Conservation (phyloP, 331 rosid genomes). For the Acacia concinna region DNA sequence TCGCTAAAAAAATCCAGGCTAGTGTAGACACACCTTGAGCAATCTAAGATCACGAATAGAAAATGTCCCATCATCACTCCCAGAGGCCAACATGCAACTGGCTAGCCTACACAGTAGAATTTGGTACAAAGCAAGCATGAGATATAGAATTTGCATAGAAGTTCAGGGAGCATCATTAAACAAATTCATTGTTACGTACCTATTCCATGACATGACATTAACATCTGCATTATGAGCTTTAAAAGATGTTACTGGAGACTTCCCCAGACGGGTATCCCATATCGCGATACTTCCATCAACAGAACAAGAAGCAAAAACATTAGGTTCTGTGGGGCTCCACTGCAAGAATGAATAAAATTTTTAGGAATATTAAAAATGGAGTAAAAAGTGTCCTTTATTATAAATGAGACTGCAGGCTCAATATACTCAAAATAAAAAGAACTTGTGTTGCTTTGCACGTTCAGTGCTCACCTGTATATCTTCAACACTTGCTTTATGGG, state of each 20-base stretch:
- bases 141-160: conserved; percentile 10
- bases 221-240: conserved; percentile 93
- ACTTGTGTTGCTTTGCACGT: conserved; percentile 27
- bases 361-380: conserved; percentile 21
- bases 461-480: conserved; percentile 72
- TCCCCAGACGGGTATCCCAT: conserved; percentile 85
- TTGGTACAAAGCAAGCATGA: not conserved
- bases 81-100: conserved; percentile 86
- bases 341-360: conserved; percentile 42
- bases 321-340: conserved; percentile 93
- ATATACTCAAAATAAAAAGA: conserved; percentile 29
- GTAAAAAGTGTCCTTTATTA: conserved; percentile 1
- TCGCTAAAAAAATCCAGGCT: not conserved
- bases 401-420: not conserved
- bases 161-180: not conserved
- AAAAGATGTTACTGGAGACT: conserved; percentile 69
- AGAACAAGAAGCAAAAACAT: conserved; percentile 86
- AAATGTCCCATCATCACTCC: conserved; percentile 85
- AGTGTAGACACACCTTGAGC: conserved; percentile 67
- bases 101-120: conserved; percentile 63
- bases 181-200: conserved; percentile 45
- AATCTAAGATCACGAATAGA: conserved; percentile 84
- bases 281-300: conserved; percentile 79
- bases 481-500: conserved; percentile 84
- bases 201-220: conserved; percentile 96